Conservation (phyloP, 2,329 filamentous ascomycete species). For the Fusarium denticulatum region DNA sequence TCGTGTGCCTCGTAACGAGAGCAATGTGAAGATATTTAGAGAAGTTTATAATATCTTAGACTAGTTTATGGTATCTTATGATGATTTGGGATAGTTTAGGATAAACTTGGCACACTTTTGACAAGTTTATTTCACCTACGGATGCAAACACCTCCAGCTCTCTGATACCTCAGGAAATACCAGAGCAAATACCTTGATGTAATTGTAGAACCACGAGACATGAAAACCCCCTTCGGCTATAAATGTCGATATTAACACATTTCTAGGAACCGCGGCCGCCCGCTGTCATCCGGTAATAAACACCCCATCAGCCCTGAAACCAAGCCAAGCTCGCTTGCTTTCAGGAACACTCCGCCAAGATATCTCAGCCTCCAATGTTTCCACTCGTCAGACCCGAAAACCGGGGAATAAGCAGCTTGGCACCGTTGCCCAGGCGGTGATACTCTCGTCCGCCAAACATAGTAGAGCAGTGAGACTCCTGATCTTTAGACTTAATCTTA, state of each 20-base stretch:
- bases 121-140: rapidly evolving
- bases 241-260: background rate
- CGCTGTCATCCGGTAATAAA: background rate
- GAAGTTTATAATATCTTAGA: background rate
- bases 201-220: background rate
- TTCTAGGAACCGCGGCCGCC: background rate
- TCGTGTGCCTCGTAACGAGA: conserved; percentile 8
- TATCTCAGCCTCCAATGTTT: conserved; percentile 18
- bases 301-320: conserved; percentile 13
- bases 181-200: background rate
- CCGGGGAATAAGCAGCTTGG: conserved; percentile 10
- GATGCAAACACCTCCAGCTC: too few species aligned
- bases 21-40: background rate
- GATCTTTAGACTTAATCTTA: conserved; percentile 24
- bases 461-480: background rate
- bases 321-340: conserved; percentile 6
- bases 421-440: conserved; percentile 32
- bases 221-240: background rate
- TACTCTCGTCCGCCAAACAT: conserved; percentile 37
- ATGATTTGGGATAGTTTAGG: background rate
- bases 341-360: conserved; percentile 4
- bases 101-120: too few species aligned
- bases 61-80: background rate
- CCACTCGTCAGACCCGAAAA: background rate
- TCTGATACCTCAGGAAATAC: background rate